phyloP scores from a whole-genome alignment of 169 alveolate genomes.

The Eimeria maxima region DNA sequence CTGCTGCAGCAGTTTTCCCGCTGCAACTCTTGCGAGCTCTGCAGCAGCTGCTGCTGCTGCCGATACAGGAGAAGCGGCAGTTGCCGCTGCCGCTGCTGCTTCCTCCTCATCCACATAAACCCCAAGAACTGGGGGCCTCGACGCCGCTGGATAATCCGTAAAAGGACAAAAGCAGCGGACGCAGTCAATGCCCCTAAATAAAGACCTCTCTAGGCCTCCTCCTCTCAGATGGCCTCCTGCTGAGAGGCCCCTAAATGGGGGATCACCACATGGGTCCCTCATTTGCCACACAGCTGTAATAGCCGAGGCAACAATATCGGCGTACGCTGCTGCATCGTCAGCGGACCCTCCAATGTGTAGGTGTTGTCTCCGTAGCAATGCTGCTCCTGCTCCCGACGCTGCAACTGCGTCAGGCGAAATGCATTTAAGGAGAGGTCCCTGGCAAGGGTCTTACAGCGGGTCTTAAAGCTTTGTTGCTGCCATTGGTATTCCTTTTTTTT shows the following conservation, averaged over 20 bases:
- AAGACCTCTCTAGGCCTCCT: background rate
- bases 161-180: constrained; percentile 61
- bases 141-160: background rate
- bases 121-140: constrained; percentile 35
- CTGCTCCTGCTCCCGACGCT: background rate
- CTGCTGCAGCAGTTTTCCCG: constrained; percentile 23
- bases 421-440: background rate
- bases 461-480: background rate
- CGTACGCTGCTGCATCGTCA: constrained; percentile 3
- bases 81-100: constrained; percentile 52
- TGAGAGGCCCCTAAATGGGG: background rate
- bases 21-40: constrained; percentile 32
- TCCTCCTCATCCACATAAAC: constrained; percentile 54
- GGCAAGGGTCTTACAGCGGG: background rate
- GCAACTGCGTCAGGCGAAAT: background rate
- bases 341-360: background rate
- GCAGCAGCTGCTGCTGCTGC: constrained; percentile 62
- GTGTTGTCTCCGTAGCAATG: background rate
- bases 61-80: constrained; percentile 50
- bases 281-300: constrained; percentile 9
- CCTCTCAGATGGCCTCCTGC: background rate
- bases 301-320: constrained; percentile 30
- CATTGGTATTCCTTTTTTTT: background rate
- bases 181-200: constrained; percentile 20
- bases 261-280: constrained; percentile 15